Evolutionary conservation across 768 basidiomycete genomes (phyloP).

Genomic region (Amanita pseudoporphyria): DNA sequence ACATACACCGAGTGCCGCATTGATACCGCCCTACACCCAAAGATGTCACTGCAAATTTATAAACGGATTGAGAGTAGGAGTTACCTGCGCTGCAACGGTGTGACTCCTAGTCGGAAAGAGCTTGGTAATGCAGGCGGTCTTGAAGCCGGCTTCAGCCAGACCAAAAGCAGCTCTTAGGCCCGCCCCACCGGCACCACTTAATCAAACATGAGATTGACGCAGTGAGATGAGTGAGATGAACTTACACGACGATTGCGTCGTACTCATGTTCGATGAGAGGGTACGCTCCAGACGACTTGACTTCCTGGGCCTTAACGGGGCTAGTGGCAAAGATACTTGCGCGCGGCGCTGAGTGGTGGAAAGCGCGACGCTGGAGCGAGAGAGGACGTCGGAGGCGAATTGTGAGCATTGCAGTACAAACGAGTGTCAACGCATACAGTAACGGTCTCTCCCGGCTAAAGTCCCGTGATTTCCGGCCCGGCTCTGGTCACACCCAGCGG

Average conservation of each 20-base stretch:
- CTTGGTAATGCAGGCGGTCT: conserved; percentile 99
- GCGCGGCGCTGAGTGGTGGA: conserved; percentile 54
- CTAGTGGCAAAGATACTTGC: conserved; percentile 58
- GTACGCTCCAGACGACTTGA: conserved; percentile 82
- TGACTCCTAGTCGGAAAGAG: conserved; percentile 98
- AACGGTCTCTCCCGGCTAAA: neutral
- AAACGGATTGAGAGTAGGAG: conserved; percentile 12
- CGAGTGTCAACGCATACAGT: neutral
- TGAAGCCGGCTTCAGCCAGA: conserved; percentile 95
- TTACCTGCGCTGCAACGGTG: conserved; percentile 93
- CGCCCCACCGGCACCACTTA: conserved; percentile 93
- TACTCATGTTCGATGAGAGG: conserved; percentile 98
- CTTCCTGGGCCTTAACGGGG: conserved; percentile 75
- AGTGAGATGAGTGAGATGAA: conserved; percentile 13
- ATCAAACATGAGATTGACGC: conserved; percentile 5
- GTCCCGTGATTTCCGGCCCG: conserved; percentile 7
- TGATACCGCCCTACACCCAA: conserved; percentile 78
- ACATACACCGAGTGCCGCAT: conserved; percentile 89
- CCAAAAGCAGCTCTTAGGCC: conserved; percentile 98
- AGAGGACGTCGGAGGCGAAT: conserved; percentile 44
- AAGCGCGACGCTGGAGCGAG: conserved; percentile 46
- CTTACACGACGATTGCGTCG: conserved; percentile 97
- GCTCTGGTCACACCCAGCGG: conserved; percentile 11
- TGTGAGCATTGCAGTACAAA: conserved; percentile 26
- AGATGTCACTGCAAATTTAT: conserved; percentile 5